These are phyloP conservation scores for Coriolopsis trogii DNA, from an alignment of 1,284 basidiomycete species.

Conservation along the genomic window DNA sequence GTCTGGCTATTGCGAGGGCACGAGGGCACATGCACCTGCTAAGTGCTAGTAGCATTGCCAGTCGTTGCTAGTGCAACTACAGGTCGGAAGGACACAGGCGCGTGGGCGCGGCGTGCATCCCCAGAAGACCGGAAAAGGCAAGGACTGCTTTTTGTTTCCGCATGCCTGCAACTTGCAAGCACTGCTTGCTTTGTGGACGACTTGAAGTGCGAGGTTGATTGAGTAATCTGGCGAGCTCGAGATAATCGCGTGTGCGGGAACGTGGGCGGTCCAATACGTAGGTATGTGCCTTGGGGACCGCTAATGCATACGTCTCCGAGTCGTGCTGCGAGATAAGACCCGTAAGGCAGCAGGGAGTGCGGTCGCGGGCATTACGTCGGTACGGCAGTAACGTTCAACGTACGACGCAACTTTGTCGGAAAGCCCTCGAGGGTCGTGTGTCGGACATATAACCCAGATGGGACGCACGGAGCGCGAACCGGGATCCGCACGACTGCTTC, in stretches of 20 bases:
- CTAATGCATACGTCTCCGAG: not conserved
- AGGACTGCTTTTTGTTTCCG: not conserved
- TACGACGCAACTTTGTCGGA: conserved; percentile 1
- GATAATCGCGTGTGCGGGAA: conserved; percentile 12
- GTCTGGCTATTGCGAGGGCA: too few species aligned
- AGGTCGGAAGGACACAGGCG: too few species aligned
- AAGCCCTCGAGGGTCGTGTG: too few species aligned
- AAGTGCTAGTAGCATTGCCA: too few species aligned
- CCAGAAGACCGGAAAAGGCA: conserved; percentile 10
- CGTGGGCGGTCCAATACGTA: not conserved
- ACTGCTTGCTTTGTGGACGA: not conserved
- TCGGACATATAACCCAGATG: too few species aligned
- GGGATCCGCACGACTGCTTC: too few species aligned
- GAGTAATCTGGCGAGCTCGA: not conserved
- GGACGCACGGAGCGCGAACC: too few species aligned
- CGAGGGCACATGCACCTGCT: too few species aligned
- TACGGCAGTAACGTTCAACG: not conserved
- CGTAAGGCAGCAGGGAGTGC: not conserved
- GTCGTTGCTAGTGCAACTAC: too few species aligned
- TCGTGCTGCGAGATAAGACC: too few species aligned
- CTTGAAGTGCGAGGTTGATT: too few species aligned
- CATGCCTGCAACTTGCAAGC: not conserved
- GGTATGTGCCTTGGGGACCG: not conserved
- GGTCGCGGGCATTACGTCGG: not conserved
- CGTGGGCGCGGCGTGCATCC: conserved; percentile 4